A percentile compares a stretch with the other conserved stretches of the same genome.
Conservation (phyloP, 2,329 filamentous ascomycete species). For the Camillea tinctor region DNA sequence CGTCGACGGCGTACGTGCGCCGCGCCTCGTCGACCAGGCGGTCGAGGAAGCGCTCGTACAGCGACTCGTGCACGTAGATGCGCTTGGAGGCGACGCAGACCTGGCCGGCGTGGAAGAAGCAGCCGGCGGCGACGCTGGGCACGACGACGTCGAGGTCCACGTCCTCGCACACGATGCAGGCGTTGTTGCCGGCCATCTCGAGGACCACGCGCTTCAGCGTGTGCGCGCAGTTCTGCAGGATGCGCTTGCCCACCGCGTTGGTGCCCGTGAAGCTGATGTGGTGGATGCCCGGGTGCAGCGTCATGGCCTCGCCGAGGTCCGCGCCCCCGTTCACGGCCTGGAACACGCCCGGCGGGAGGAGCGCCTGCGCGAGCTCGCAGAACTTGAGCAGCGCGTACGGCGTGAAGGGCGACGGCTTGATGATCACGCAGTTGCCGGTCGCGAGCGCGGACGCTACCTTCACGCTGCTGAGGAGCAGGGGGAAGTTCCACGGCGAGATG, state of each 20-base stretch:
- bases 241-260: slow-evolving; percentile 46
- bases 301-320: slow-evolving; percentile 52
- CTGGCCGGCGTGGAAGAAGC: slow-evolving; percentile 54
- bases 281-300: slow-evolving; percentile 51
- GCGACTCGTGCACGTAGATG: slow-evolving; percentile 58
- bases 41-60: slow-evolving; percentile 55
- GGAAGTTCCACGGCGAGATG: slow-evolving; percentile 63
- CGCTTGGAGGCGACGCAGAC: slow-evolving; percentile 58
- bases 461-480: slow-evolving; percentile 44
- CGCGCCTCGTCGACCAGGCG: slow-evolving; percentile 39
- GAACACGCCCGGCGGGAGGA: slow-evolving; percentile 56
- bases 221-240: slow-evolving; percentile 48
- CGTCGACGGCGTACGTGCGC: slow-evolving; percentile 42
- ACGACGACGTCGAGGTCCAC: slow-evolving; percentile 48
- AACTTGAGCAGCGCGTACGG: slow-evolving; percentile 53
- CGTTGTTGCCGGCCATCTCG: slow-evolving; percentile 56
- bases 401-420: slow-evolving; percentile 59
- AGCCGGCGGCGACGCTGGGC: slow-evolving; percentile 43
- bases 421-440: slow-evolving; percentile 54
- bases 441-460: slow-evolving; percentile 52
- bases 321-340: slow-evolving; percentile 55
- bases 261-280: slow-evolving; percentile 62
- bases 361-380: slow-evolving; percentile 46
- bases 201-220: slow-evolving; percentile 55
- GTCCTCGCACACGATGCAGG: slow-evolving; percentile 52